Base-by-base conservation (phyloP, 768 basidiomycete genomes). In the Auricularia heimuer region DNA sequence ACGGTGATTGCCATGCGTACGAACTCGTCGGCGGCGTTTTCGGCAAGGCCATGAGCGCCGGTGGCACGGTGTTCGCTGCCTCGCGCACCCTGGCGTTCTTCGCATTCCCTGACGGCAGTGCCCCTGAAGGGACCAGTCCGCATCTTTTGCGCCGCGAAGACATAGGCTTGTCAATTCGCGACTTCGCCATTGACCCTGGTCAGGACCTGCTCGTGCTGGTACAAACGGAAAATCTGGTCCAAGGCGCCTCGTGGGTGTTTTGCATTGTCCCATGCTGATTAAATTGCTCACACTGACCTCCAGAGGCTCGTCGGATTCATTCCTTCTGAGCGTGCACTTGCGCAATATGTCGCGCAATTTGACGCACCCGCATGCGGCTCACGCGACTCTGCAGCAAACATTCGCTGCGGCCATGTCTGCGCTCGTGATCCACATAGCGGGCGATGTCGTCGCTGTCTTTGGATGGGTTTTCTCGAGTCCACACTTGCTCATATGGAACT, bases 161-260 rank as follows among this genome's bases (percentile, higher is more conserved):
- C 35, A 54, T 85, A 0, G 78, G 76, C 1, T 56, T 83, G 7
- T 65, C 71, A 8, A 76, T 79, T 45, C 76, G 82, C 54, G 86
- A 87, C 69, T 85, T 87, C 66, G 84, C 83, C 0, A 81, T 87
- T n/a, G 86, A 87, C 68, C 85, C 86, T 0, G 79, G 82, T 3
- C 86, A 87, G 70, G 84, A 87, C 67, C 69, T 87, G 58, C 74
- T 86, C 44, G 77, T 81, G 7, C 70, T 83, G 16, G 33, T 66
- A 24, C 62, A 66, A 63, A 63, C 62, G 21, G 47, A 35, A 3
- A 54, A 42, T 37, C 14, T 60, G 2, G 35, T 47, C 39, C 6
- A 29, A 16, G 18, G 3, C 21, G 21, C 6, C 45, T 42, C n/a
- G 39, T 56, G 58, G 21, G 44, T 71, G 84, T 16, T 71, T 42